Base-by-base conservation (phyloP, 2,329 filamentous ascomycete species). In the Pseudocercospora fuligena region DNA sequence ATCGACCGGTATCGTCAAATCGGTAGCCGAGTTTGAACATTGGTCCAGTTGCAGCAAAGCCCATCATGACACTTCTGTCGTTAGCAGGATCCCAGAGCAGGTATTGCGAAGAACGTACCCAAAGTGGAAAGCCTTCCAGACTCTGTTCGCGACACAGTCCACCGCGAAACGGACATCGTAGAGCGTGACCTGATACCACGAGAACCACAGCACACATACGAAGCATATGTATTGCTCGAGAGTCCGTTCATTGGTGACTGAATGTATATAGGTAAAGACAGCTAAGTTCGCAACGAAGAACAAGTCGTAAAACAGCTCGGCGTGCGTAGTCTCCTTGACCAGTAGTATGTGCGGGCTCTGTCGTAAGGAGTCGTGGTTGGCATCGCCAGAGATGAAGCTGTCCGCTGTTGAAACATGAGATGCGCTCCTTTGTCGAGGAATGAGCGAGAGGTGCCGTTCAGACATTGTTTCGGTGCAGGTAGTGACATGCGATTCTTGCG, bases 91-190 rank as follows among this genome's bases (percentile, higher is more conserved):
- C 2, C 11, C 31, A 12, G 3, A 14, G 11, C 31, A 33, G 31
- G 9, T 11, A 33, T 33, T 33, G 31, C 31, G 31, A 33, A 33
- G 11, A 12, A 86, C 70, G 31, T 33, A 33, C 31, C 31, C 31
- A 12, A 33, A 33, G 11, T 33, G 31, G 4, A n/a, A 40, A 1
- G 83, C 85, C 73, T 88, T 87, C 68, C 84, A 85, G 21, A 82
- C 70, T 43, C 89, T 84, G 69, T 90, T 86, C 70, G 90, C 88
- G 43, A 90, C 81, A 47, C 85, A 88, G 76, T 91, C 89, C 31
- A 86, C 83, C 1, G 86, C 84, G 73, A 89, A 91, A 0, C 89
- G 87, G 36, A 90, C 85, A 75, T 91, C 89, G 75, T 88, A 90
- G 1, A 90, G 78, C 5, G 85, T 84, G 21, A 88, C 85, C 65